Evolutionary conservation across 2,329 filamentous ascomycete genomes (phyloP).

Genomic region (Passalora sequoiae): DNA sequence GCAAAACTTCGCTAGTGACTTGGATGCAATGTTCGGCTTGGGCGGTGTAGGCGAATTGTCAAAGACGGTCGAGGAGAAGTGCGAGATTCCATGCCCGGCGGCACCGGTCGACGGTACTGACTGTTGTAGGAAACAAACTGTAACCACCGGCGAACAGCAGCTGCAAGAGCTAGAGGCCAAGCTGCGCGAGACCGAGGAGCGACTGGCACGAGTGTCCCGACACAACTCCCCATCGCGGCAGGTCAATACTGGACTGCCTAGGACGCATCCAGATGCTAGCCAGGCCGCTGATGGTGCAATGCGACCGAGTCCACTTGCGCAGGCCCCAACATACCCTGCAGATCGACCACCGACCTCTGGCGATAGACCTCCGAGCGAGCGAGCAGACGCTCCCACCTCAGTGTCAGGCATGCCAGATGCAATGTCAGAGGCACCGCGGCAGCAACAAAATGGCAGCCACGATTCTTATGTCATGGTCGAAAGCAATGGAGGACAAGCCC

Average conservation of each 20-base stretch:
- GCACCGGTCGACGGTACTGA: conserved; percentile 5
- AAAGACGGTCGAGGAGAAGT: conserved; percentile 77
- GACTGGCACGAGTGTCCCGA: conserved; percentile 47
- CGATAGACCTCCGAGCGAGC: conserved; percentile 14
- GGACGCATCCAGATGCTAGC: conserved; percentile 17
- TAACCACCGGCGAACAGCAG: conserved; percentile 69
- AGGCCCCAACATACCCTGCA: conserved; percentile 23
- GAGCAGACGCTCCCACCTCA: conserved; percentile 21
- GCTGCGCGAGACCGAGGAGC: conserved; percentile 78
- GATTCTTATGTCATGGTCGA: conserved; percentile 33
- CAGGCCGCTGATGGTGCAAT: conserved; percentile 18
- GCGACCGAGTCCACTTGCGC: conserved; percentile 22
- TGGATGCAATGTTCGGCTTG: conserved; percentile 86
- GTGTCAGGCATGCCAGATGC: conserved; percentile 25
- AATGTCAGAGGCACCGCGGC: conserved; percentile 19
- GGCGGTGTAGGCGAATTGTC: conserved; percentile 67
- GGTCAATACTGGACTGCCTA: conserved; percentile 16
- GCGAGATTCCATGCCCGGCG: conserved; percentile 33
- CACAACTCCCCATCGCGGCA: conserved; percentile 25
- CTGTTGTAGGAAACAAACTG: conserved; percentile 65
- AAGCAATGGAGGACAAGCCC: conserved; percentile 18
- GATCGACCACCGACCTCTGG: conserved; percentile 20
- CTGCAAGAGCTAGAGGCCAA: conserved; percentile 80
- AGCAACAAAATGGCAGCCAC: conserved; percentile 20
- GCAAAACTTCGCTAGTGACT: conserved; percentile 75